Evolutionary conservation across 129 eudicot species (phyloP), one percentile per base, ranked within the genome.

Genomic region (Escallonia herrerae): DNA sequence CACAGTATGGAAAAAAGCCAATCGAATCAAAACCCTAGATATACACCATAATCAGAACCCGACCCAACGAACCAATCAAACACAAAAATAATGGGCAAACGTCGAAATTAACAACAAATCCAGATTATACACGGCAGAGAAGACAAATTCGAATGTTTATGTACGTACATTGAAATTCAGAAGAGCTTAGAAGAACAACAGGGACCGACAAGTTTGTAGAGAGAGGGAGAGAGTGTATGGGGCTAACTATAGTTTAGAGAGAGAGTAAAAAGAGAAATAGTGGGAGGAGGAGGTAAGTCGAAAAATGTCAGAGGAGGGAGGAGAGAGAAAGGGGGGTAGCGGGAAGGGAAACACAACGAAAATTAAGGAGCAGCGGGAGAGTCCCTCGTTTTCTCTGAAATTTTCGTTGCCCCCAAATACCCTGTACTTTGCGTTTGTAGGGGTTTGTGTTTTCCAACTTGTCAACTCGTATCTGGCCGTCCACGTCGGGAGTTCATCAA

Each of bases 291-390:
- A 53, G n/a, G 58, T 53, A 14, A 53, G 14, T 53, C 15, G 56
- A 49, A 22, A 22, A 22, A 22, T 22, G 33, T 22, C 10, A 49
- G 54, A 49, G 54, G 54, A 49, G 54, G 11, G 54, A 49, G 12
- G 12, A n/a, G 12, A n/a, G 54, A 11, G 54, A 6, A 33, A 53
- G 58, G 14, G 22, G 14, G 58, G 33, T 53, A 53, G 58, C 58
- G 58, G 58, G 58, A 53, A 53, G 22, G 7, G n/a, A 12, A 53
- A 53, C 58, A 53, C 58, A 53, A 53, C 14, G 58, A 53, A 53
- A 53, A 49, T 4, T 11, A 13, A 1, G 14, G 33, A 53, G 58
- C 58, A 53, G 15, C 58, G 58, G 58, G 58, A 53, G 33, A 12
- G 7, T 33, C 58, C 58, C 33, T 14, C 58, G 33, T 11, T 53